Evolutionary conservation across 140 eudicot genomes (phyloP), one percentile per base, ranked within the genome.

Genomic region (Anethum foeniculum): DNA sequence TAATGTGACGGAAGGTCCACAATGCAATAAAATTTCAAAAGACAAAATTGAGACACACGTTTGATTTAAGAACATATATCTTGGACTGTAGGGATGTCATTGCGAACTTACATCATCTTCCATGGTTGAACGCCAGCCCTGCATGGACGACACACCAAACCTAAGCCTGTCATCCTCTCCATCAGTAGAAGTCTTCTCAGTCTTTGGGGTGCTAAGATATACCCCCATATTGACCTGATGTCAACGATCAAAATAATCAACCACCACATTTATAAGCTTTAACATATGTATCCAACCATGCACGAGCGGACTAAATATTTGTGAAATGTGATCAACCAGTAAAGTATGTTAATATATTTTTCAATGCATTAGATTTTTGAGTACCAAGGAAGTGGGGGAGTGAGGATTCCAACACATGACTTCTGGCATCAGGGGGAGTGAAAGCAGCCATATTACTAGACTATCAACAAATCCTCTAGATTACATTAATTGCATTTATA

Each of bases 41-140:
- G 48, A 34, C 13, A 19, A 71, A 67, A 67, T 5, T 67, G 25
- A 71, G 47, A 36, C 76, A 38, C 41, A 38, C 27, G 18, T 32
- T 71, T 36, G 25, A 71, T 34, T 38, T 36, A 30, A 34, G 28
- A 21, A 71, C 14, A 71, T 30, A 15, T 68, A 68, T 68, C 51
- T 28, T 28, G 6, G 19, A 25, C 14, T 30, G 64, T 25, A 56
- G 49, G 32, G 15, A 60, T 46, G 34, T 30, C 60, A 79, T 16
- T 7, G 76, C 8, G 32, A 78, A 84, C 92, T 93, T 90, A 96
- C 99, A 87, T 97, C 99, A 87, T 96, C 99, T 87, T 96, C 99
- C 99, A 96, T 96, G n/a, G 96, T 83, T 47, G 98, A 77, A 5
- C 99, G 98, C 99, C 99, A 96, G 21, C 99, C 99, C 77, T 96